These are phyloP conservation scores for Ogataea hybrid DNA, from an alignment of 1,139 yeast genomes.

Conservation along the genomic window DNA sequence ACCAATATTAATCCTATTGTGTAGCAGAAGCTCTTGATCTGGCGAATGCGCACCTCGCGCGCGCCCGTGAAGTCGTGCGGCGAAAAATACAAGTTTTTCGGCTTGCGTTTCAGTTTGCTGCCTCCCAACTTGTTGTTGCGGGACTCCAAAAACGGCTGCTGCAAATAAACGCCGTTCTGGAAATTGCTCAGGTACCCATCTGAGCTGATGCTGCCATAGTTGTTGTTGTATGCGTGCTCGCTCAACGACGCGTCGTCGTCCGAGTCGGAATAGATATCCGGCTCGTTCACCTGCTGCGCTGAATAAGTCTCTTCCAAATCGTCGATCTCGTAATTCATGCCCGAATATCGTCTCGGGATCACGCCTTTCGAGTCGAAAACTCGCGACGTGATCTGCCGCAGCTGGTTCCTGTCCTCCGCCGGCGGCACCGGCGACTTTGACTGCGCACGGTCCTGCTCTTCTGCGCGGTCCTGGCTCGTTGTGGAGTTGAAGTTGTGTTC, in stretches of 20 bases:
- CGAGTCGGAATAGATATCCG: slow-evolving; percentile 22
- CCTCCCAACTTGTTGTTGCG: slow-evolving; percentile 30
- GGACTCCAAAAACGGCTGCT: slow-evolving; percentile 15
- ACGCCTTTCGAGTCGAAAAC: slow-evolving; percentile 70
- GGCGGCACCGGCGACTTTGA: slow-evolving; percentile 12
- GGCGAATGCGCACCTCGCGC: slow-evolving; percentile 35
- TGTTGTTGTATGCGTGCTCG: slow-evolving; percentile 13
- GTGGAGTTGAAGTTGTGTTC: slow-evolving; percentile 20
- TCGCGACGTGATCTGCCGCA: slow-evolving; percentile 69
- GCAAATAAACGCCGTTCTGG: slow-evolving; percentile 6
- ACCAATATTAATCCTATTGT: slow-evolving; percentile 52
- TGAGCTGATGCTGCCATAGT: slow-evolving; percentile 20
- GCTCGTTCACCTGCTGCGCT: slow-evolving; percentile 5
- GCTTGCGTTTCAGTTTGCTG: slow-evolving; percentile 28
- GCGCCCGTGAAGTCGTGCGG: slow-evolving; percentile 51
- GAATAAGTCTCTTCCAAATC: slow-evolving; percentile 27
- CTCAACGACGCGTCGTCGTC: slow-evolving; percentile 22
- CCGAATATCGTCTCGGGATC: slow-evolving; percentile 69
- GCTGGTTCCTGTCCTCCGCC: slow-evolving; percentile 31
- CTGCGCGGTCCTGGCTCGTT: slow-evolving; percentile 8
- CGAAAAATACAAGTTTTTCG: slow-evolving; percentile 46
- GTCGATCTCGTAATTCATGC: slow-evolving; percentile 43
- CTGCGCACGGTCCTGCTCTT: slow-evolving; percentile 4
- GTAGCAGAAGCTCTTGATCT: slow-evolving; percentile 52
- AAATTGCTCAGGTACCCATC: slow-evolving; percentile 6